Conservation (phyloP, 1,284 basidiomycete species). For the Laetiporus sulphureus region DNA sequence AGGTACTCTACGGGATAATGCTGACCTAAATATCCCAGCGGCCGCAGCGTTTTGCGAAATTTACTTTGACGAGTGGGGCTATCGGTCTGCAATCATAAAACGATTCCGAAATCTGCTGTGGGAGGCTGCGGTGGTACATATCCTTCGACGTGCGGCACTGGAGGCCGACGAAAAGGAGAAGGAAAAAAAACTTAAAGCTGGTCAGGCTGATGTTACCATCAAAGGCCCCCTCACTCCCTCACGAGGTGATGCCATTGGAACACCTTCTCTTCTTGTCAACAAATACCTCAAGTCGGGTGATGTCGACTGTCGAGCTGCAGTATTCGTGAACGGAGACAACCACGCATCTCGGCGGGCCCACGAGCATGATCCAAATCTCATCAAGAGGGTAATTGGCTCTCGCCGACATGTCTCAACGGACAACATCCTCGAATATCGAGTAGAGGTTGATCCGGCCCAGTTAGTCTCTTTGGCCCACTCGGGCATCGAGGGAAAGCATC, state of each 20-base stretch:
- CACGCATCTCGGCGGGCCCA: constrained; percentile 6
- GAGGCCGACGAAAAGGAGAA: constrained; percentile 33
- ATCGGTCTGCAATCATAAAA: constrained; percentile 33
- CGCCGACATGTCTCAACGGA: constrained; percentile 37
- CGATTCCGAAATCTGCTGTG: constrained; percentile 35
- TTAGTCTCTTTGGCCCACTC: constrained; percentile 31
- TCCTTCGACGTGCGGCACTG: constrained; percentile 35
- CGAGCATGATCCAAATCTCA: constrained; percentile 24
- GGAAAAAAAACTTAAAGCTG: constrained; percentile 15
- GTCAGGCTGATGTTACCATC: constrained; percentile 14
- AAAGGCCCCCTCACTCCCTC: constrained; percentile 17
- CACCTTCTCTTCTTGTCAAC: constrained; percentile 27
- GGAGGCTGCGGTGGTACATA: constrained; percentile 32
- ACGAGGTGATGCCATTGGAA: constrained; percentile 26
- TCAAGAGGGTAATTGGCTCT: constrained; percentile 25
- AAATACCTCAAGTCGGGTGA: constrained; percentile 23
- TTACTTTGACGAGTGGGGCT: constrained; percentile 51
- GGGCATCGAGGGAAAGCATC: constrained; percentile 32
- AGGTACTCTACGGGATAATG: constrained; percentile 24
- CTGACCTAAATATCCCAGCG: constrained; percentile 33
- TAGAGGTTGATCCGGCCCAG: constrained; percentile 34
- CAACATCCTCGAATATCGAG: constrained; percentile 34
- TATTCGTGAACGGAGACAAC: constrained; percentile 28
- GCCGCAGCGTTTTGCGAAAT: constrained; percentile 46
- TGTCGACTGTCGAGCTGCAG: constrained; percentile 24